Evolutionary conservation across 192 early-diverging fungal genomes (phyloP).

Genomic region (Podila horticola): DNA sequence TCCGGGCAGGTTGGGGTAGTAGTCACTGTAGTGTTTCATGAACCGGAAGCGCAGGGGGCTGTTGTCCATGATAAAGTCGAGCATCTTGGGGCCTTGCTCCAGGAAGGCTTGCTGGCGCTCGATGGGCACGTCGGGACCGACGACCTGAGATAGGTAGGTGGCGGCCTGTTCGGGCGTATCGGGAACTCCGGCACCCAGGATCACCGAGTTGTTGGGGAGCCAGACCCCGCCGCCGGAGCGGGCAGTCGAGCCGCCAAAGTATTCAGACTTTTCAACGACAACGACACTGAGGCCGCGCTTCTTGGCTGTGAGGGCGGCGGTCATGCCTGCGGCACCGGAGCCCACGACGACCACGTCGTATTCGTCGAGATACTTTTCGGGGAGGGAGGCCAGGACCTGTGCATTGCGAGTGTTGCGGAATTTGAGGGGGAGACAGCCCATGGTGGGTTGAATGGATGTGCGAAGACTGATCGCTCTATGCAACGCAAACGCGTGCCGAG

Average conservation of each 20-base stretch:
- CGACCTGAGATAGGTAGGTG: not conserved
- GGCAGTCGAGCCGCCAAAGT: slow-evolving; percentile 19
- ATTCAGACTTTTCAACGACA: slow-evolving; percentile 8
- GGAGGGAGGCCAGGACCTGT: not conserved
- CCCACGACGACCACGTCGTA: slow-evolving; percentile 15
- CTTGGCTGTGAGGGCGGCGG: slow-evolving; percentile 9
- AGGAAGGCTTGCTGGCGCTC: slow-evolving; percentile 21
- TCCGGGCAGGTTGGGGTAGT: slow-evolving; percentile 9
- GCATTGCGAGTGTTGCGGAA: slow-evolving; percentile 10
- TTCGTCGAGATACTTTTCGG: slow-evolving; percentile 3
- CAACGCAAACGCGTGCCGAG: no score
- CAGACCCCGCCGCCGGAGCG: slow-evolving; percentile 15
- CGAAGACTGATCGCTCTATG: not conserved
- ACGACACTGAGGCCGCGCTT: slow-evolving; percentile 24
- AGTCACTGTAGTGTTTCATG: slow-evolving; percentile 8
- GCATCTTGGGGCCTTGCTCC: slow-evolving; percentile 10
- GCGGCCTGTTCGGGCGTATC: slow-evolving; percentile 13
- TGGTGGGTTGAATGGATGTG: not conserved
- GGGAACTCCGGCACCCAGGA: slow-evolving; percentile 2
- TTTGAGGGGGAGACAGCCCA: slow-evolving; percentile 2
- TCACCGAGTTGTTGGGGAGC: slow-evolving; percentile 12
- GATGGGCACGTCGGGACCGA: slow-evolving; percentile 9
- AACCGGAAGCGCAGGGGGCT: slow-evolving; percentile 14
- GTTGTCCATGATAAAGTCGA: slow-evolving; percentile 25
- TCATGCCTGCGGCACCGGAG: slow-evolving; percentile 25